Base-by-base conservation (phyloP, 2,329 filamentous ascomycete genomes). In the Talaromyces sp. region DNA sequence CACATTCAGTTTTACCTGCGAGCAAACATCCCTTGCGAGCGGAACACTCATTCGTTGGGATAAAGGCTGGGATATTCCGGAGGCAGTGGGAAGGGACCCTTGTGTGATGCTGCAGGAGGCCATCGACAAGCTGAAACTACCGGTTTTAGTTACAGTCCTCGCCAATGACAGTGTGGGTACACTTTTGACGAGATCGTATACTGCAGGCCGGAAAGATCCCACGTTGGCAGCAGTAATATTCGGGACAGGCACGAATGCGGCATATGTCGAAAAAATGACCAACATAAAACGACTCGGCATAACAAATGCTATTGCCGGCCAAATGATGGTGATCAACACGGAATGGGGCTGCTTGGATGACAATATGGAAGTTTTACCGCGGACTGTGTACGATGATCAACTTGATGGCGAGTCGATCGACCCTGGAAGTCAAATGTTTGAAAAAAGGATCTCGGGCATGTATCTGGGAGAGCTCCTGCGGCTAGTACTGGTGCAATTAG, bases 261-360 rank as follows among this genome's bases (percentile, higher is more conserved):
- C 69, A 13, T 71, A 71, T 54, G 60, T 71, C 11, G 69, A 71
- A 35, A 62, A 50, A 33, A 5, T 68, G 9, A 33, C 66, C 1
- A 67, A 69, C 41, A 54, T 69, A 22, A 27, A 43, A 13, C 59
- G 62, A 52, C 49, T 67, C 16, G 45, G 35, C 6, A 22, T 9
- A 9, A 47, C 22, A 22, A 45, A 57, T n/a, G 49, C 27, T 9
- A 3, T 24, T 4, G 24, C 45, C 7, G 49, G 54, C 39, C 56
- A 63, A 1, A 64, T 68, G 39, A 71, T 71, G 69, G 65, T 71
- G 19, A 67, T 71, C 6, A 71, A 68, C 27, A 71, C 66, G 6
- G 70, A 71, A 62, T 71, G 70, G 70, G 70, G 69, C 14, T 70
- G 66, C 49, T 65, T 71, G 39, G 69, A 70, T 60, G 65, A 71